These are phyloP conservation scores for Ophiocordyceps sinensis DNA, from an alignment of 2,329 filamentous ascomycete species.

Conservation along the genomic window DNA sequence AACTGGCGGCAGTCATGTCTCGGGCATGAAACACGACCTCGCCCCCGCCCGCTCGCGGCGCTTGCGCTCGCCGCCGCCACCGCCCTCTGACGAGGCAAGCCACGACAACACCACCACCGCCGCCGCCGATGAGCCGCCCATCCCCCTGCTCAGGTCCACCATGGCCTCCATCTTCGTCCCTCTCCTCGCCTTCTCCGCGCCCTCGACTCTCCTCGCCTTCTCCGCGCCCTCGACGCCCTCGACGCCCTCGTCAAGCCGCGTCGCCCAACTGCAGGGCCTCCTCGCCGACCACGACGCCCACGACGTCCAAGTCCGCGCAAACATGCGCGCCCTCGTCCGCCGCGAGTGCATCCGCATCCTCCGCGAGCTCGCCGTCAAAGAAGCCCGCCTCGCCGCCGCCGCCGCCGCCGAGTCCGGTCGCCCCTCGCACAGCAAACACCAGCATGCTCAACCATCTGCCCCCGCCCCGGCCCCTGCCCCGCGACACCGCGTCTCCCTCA, in stretches of 20 bases:
- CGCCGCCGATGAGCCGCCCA: background rate
- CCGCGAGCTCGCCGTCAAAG: slow-evolving; percentile 8
- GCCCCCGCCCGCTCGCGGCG: no score
- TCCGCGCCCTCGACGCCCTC: slow-evolving; percentile 1
- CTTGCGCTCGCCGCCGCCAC: no score
- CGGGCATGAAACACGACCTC: no score
- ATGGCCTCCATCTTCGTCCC: slow-evolving; percentile 19
- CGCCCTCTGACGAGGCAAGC: background rate
- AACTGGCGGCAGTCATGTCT: no score
- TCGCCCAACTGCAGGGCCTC: slow-evolving; percentile 7
- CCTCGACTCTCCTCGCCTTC: slow-evolving; percentile 8
- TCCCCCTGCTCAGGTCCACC: slow-evolving; percentile 9
- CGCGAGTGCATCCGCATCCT: slow-evolving; percentile 18
- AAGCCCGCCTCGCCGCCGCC: slow-evolving; percentile 1
- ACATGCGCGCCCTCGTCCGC: slow-evolving; percentile 14
- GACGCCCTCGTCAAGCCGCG: slow-evolving; percentile 1
- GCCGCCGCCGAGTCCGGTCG: background rate
- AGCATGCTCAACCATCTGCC: background rate
- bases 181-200: no score
- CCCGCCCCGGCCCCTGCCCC: background rate
- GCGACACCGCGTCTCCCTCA: background rate
- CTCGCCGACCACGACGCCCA: slow-evolving; percentile 12
- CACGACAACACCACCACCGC: background rate
- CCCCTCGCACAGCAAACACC: no score
- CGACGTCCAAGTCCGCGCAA: slow-evolving; percentile 12